Conservation (phyloP, 257 asterid genomes). For the Thymus quinquecostatus region DNA sequence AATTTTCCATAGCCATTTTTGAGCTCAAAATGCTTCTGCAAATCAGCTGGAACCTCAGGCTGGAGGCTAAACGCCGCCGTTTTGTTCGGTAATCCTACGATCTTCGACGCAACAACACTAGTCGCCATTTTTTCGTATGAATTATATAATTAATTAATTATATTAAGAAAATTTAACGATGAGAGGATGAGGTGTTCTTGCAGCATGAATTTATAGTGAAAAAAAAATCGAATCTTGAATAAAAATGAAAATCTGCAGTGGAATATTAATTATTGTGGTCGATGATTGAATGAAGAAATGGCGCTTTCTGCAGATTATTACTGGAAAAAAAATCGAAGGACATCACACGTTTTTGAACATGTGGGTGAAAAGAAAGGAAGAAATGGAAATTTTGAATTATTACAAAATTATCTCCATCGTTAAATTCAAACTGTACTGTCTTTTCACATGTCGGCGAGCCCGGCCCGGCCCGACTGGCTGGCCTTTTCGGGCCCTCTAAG, state of each 20-base stretch:
- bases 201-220: constrained; percentile 9
- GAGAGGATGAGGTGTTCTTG: neutral
- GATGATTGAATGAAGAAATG: neutral
- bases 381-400: neutral
- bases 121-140: constrained; percentile 30
- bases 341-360: neutral
- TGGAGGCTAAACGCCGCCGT: constrained; percentile 15
- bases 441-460: too few relatives aligned
- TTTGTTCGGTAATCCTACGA: constrained; percentile 28
- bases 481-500: too few relatives aligned
- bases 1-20: constrained; percentile 7
- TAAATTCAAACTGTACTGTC: neutral
- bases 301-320: neutral
- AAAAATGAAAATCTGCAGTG: constrained; percentile 2
- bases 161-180: neutral
- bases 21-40: constrained; percentile 17
- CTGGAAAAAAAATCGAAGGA: neutral
- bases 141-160: too few relatives aligned
- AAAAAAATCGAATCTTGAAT: neutral
- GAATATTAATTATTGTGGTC: neutral
- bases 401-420: neutral
- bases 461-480: too few relatives aligned
- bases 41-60: neutral
- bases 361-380: neutral
- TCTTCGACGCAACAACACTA: constrained; percentile 21